Conservation (phyloP, 768 basidiomycete genomes). For the Kwoniella pini region DNA sequence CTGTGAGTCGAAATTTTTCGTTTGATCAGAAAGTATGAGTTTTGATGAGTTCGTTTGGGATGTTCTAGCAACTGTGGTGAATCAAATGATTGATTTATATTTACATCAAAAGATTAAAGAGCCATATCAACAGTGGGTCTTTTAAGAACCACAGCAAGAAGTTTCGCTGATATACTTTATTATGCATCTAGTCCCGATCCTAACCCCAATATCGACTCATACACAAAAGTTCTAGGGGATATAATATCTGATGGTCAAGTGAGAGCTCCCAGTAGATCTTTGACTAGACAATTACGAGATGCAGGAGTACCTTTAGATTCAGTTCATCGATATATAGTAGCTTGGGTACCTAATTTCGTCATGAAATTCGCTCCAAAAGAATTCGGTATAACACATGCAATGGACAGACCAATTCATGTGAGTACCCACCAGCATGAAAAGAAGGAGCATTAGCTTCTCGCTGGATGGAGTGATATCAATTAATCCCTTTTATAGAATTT, state of each 20-base stretch:
- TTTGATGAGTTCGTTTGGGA: not conserved
- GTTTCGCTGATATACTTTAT: not conserved
- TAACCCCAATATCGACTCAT: constrained; percentile 11
- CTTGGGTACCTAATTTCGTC: constrained; percentile 18
- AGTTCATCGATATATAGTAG: constrained; percentile 18
- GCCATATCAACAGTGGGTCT: constrained; percentile 20
- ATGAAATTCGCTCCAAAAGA: constrained; percentile 7
- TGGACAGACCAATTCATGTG: constrained; percentile 19
- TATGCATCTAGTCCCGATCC: constrained; percentile 4
- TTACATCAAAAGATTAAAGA: constrained; percentile 15
- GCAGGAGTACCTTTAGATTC: constrained; percentile 17
- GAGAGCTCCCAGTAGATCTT: constrained; percentile 15
- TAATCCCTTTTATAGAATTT: constrained; percentile 7
- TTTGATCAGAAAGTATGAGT: not conserved
- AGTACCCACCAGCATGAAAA: not conserved
- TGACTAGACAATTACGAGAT: constrained; percentile 11
- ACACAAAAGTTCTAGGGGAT: constrained; percentile 15
- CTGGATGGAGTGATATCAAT: not conserved
- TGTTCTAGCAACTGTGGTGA: constrained; percentile 4
- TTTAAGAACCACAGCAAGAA: not conserved
- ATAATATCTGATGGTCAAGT: constrained; percentile 28
- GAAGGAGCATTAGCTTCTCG: too few relatives aligned
- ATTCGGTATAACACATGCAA: constrained; percentile 17
- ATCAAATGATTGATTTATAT: constrained; percentile 19
- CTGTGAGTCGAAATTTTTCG: not conserved